phyloP scores from a whole-genome alignment of 495 filamentous ascomycete species.

The Ramalina intermedia region DNA sequence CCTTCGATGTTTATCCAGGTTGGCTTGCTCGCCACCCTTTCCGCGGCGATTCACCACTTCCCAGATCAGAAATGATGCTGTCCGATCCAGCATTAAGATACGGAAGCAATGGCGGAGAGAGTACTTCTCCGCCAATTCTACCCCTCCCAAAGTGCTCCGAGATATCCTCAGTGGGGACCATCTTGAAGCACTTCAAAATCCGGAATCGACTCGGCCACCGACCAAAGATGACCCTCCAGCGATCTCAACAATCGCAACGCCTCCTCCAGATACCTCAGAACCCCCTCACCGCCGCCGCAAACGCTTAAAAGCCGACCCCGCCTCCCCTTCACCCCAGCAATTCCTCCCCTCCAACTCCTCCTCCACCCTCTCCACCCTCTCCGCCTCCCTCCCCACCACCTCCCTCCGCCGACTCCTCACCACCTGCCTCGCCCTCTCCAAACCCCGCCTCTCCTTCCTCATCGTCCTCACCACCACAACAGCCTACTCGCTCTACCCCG shows the following conservation, averaged over 20 bases:
- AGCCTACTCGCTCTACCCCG: conserved; percentile 84
- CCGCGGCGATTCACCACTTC: conserved; percentile 5
- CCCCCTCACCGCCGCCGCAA: conserved; percentile 37
- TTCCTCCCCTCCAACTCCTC: conserved; percentile 71
- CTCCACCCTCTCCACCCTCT: conserved; percentile 56
- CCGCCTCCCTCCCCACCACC: conserved; percentile 48
- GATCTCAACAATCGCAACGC: conserved; percentile 15
- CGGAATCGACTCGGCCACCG: background rate
- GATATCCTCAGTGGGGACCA: background rate
- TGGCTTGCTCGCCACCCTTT: background rate
- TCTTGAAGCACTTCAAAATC: background rate
- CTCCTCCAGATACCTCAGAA: conserved; percentile 24
- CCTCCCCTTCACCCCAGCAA: conserved; percentile 11
- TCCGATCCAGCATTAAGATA: background rate
- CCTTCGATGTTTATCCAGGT: conserved; percentile 4
- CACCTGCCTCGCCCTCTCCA: conserved; percentile 82
- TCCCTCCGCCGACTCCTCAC: conserved; percentile 66
- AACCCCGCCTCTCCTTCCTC: conserved; percentile 84
- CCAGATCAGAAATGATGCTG: background rate
- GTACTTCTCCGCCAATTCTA: conserved; percentile 16
- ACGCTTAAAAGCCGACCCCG: conserved; percentile 27
- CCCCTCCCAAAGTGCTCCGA: background rate
- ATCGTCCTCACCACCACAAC: conserved; percentile 84
- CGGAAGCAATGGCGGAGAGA: conserved; percentile 10
- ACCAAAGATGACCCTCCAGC: background rate